phyloP scores from a whole-genome alignment of 768 basidiomycete genomes.

The Lactarius pseudohatsudake region DNA sequence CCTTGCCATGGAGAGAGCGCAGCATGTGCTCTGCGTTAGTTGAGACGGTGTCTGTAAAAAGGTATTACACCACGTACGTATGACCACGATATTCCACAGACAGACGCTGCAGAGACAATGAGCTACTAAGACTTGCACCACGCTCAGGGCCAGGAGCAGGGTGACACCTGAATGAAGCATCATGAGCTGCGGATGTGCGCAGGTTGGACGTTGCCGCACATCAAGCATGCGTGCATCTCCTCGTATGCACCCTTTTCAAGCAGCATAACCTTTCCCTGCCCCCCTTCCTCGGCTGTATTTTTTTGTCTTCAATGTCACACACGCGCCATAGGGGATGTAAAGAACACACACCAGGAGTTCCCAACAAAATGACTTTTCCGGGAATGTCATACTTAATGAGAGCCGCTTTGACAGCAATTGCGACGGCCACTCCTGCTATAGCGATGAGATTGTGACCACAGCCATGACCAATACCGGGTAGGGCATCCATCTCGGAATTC shows the following conservation, averaged over 20 bases:
- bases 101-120: constrained; percentile 60
- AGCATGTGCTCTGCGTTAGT: constrained; percentile 61
- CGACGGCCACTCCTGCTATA: constrained; percentile 70
- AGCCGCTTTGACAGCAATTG: constrained; percentile 64
- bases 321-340: not conserved
- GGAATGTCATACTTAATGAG: constrained; percentile 60
- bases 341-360: constrained; percentile 63
- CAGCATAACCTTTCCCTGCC: constrained; percentile 69
- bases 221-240: constrained; percentile 74
- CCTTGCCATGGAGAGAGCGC: constrained; percentile 85
- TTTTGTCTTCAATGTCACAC: not conserved
- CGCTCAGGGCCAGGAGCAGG: constrained; percentile 75
- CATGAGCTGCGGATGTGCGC: not conserved
- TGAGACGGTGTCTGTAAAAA: not conserved
- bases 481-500: constrained; percentile 68
- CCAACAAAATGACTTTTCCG: constrained; percentile 69
- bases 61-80: constrained; percentile 46
- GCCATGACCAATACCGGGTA: constrained; percentile 52
- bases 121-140: constrained; percentile 63
- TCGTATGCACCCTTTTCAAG: constrained; percentile 71
- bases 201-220: constrained; percentile 43
- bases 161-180: constrained; percentile 57
- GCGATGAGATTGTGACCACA: constrained; percentile 87
- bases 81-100: constrained; percentile 69
- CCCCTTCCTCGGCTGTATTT: constrained; percentile 74